A percentile compares a stretch with the other conserved stretches of the same genome.
Evolutionary conservation across 1,284 basidiomycete genomes (phyloP).

Genomic region (Pulchroboletus neoregius): DNA sequence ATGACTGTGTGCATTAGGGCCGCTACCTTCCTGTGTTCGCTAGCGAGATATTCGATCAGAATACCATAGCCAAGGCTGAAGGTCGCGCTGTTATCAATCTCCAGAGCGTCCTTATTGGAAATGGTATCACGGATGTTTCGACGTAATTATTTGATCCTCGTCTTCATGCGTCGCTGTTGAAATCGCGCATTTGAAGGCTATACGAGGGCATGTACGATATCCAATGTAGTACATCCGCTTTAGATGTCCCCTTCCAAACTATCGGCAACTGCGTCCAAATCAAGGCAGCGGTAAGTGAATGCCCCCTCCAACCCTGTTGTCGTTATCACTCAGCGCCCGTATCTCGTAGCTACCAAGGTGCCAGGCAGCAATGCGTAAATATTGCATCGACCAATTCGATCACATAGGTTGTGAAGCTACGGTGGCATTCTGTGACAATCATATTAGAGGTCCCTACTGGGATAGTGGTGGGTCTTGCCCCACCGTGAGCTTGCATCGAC

Average conservation of each 20-base stretch:
- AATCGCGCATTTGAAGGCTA: slow-evolving; percentile 35
- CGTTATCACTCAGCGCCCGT: background rate
- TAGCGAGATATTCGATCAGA: slow-evolving; percentile 73
- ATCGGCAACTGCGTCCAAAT: slow-evolving; percentile 58
- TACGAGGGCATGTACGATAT: slow-evolving; percentile 62
- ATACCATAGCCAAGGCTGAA: slow-evolving; percentile 48
- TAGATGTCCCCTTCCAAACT: slow-evolving; percentile 54
- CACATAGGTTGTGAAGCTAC: slow-evolving; percentile 58
- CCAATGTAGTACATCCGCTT: slow-evolving; percentile 54
- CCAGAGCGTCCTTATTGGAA: slow-evolving; percentile 58
- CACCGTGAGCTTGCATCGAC: background rate
- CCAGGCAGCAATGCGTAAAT: slow-evolving; percentile 42
- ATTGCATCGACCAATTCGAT: slow-evolving; percentile 57
- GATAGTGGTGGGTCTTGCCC: slow-evolving; percentile 42
- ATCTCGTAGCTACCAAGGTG: slow-evolving; percentile 51
- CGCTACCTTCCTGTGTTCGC: slow-evolving; percentile 82
- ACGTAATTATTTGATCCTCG: slow-evolving; percentile 38
- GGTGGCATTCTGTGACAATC: slow-evolving; percentile 55
- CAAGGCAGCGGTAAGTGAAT: slow-evolving; percentile 49
- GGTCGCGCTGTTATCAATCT: slow-evolving; percentile 68
- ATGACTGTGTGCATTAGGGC: slow-evolving; percentile 40
- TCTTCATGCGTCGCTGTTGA: background rate
- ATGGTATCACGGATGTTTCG: slow-evolving; percentile 60
- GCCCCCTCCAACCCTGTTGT: background rate
- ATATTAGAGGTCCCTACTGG: slow-evolving; percentile 52